These are phyloP conservation scores for Penicillium maclennaniae DNA, from an alignment of 495 filamentous ascomycete genomes.

Conservation along the genomic window DNA sequence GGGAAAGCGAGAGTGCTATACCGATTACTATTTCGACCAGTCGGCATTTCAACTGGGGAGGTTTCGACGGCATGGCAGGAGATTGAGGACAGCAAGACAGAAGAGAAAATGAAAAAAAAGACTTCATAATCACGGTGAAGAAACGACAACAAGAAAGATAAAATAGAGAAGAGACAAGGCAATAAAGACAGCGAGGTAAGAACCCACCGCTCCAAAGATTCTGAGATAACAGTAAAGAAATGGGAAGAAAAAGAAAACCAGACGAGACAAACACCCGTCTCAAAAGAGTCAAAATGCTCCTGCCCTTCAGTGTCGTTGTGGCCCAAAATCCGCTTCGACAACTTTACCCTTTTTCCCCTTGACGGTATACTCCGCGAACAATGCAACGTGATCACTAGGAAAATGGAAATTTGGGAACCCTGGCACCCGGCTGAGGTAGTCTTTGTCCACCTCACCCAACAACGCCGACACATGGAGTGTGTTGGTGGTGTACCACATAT, in stretches of 20 bases:
- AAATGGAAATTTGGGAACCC: constrained; percentile 98
- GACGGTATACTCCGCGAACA: constrained; percentile 87
- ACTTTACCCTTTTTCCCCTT: constrained; percentile 85
- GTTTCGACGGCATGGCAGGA: constrained; percentile 19
- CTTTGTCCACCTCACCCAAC: constrained; percentile 84
- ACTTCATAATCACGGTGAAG: constrained; percentile 17
- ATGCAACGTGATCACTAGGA: constrained; percentile 91
- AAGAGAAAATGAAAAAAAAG: constrained; percentile 7
- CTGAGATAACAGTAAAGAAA: constrained; percentile 35
- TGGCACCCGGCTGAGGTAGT: constrained; percentile 84
- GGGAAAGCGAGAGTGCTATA: constrained; percentile 16
- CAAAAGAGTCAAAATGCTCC: constrained; percentile 41
- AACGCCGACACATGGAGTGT: constrained; percentile 80
- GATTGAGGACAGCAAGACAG: constrained; percentile 18
- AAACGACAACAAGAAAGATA: constrained; percentile 17
- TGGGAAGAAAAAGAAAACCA: constrained; percentile 17
- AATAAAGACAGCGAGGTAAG: constrained; percentile 24
- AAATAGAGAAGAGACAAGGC: constrained; percentile 9
- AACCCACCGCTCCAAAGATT: constrained; percentile 37
- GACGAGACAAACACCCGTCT: constrained; percentile 43
- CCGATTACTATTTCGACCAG: constrained; percentile 24
- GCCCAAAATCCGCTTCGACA: constrained; percentile 61
- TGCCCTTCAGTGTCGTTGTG: constrained; percentile 48
- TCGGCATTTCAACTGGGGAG: constrained; percentile 16
- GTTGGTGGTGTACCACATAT: constrained; percentile 95